Conservation (phyloP, 164 flowering plant species). For the Sedum album region DNA sequence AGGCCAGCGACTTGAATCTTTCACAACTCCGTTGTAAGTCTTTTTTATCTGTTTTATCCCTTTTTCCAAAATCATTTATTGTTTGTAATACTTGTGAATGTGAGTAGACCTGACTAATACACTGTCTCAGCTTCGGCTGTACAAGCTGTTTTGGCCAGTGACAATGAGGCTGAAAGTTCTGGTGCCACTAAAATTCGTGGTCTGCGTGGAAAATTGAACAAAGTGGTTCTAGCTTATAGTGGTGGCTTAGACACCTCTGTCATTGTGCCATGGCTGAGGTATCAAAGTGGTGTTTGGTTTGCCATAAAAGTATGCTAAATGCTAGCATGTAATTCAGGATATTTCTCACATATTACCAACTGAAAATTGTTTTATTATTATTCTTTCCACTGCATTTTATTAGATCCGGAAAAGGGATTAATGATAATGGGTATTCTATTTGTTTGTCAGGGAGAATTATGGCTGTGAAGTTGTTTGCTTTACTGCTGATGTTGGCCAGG, state of each 20-base stretch:
- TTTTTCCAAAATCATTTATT: neutral
- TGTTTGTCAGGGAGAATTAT: slow-evolving; percentile 72
- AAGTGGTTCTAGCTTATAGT: slow-evolving; percentile 92
- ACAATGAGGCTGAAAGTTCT: slow-evolving; percentile 24
- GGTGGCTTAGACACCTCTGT: slow-evolving; percentile 98
- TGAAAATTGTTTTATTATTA: too few relatives aligned
- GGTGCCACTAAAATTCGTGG: slow-evolving; percentile 27
- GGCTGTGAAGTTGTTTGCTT: slow-evolving; percentile 98
- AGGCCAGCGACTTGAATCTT: slow-evolving; percentile 17
- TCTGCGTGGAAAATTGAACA: slow-evolving; percentile 65
- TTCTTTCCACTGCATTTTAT: too few relatives aligned
- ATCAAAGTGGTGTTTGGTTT: slow-evolving; percentile 10
- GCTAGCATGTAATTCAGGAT: too few relatives aligned
- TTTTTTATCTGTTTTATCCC: neutral
- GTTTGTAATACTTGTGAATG: neutral
- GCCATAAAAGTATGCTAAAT: too few relatives aligned
- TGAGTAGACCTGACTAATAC: neutral
- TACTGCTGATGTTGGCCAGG: slow-evolving; percentile 99
- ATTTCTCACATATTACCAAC: too few relatives aligned
- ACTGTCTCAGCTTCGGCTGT: slow-evolving; percentile 29
- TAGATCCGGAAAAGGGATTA: neutral
- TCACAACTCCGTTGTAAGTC: slow-evolving; percentile 16
- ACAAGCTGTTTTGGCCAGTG: slow-evolving; percentile 37
- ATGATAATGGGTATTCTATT: neutral
- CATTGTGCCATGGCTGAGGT: slow-evolving; percentile 97